A percentile compares a stretch with the other conserved stretches of the same genome.
Conservation (phyloP, 2,329 filamentous ascomycete species). For the Graphiopsis chlorocephala region DNA sequence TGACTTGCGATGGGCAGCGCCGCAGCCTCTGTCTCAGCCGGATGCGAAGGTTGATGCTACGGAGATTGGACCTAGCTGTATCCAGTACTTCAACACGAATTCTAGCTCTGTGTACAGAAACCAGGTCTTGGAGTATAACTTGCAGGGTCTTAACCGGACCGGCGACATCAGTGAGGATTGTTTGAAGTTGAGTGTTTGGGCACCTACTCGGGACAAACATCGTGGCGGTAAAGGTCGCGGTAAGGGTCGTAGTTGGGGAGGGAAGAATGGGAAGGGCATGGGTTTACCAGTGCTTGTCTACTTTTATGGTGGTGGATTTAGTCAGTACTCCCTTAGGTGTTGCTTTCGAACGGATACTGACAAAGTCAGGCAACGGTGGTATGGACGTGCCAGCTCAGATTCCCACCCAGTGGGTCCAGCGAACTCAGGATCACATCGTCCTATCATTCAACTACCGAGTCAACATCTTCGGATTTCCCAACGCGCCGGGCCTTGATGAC, state of each 20-base stretch:
- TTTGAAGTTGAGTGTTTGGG: constrained; percentile 47
- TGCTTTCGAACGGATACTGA: background rate
- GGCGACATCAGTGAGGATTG: constrained; percentile 44
- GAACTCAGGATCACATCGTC: constrained; percentile 48
- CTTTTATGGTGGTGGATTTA: constrained; percentile 49
- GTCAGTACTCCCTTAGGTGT: background rate
- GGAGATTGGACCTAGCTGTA: constrained; percentile 28
- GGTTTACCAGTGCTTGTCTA: constrained; percentile 46
- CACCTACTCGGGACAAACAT: constrained; percentile 30
- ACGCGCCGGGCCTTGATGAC: constrained; percentile 7
- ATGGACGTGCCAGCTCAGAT: constrained; percentile 58
- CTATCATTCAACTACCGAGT: constrained; percentile 63
- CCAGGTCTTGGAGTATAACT: constrained; percentile 30
- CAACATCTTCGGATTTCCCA: constrained; percentile 15
- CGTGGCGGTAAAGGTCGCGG: background rate
- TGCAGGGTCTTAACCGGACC: constrained; percentile 30
- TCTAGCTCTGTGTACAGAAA: constrained; percentile 23
- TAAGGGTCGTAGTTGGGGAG: constrained; percentile 6
- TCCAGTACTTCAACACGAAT: constrained; percentile 25
- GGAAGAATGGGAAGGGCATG: background rate
- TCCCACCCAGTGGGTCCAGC: constrained; percentile 55
- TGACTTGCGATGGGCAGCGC: constrained; percentile 24
- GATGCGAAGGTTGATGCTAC: constrained; percentile 25
- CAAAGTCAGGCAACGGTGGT: constrained; percentile 45
- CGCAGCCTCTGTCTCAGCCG: constrained; percentile 21